Conservation (phyloP, 371 early-diverging fungal species). For the Apophysomyces trapeziformis region DNA sequence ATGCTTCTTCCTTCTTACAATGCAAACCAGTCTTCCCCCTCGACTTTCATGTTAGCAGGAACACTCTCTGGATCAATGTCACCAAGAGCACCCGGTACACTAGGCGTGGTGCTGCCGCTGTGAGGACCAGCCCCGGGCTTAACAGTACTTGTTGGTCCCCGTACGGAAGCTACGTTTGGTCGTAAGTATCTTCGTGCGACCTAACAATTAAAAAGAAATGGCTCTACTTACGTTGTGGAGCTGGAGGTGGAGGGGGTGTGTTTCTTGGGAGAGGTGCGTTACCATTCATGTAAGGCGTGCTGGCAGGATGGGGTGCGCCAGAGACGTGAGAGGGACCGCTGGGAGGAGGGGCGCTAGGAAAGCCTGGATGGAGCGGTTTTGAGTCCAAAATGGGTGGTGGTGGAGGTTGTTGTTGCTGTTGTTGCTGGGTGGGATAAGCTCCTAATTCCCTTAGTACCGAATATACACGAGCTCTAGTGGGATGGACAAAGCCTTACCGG, state of each 20-base stretch:
- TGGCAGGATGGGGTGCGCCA: conserved; percentile 36
- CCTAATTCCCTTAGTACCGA: neutral
- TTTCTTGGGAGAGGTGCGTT: conserved; percentile 44
- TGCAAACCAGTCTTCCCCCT: conserved; percentile 90
- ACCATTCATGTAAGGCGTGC: conserved; percentile 47
- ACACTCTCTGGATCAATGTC: conserved; percentile 86
- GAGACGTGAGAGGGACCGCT: conserved; percentile 9
- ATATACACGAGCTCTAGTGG: too few relatives aligned
- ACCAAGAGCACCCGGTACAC: conserved; percentile 40
- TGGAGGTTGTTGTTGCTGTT: conserved; percentile 16
- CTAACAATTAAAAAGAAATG: neutral
- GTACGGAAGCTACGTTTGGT: conserved; percentile 16
- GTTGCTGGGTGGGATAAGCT: neutral
- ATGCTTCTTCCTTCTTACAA: conserved; percentile 42
- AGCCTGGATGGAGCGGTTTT: conserved; percentile 32
- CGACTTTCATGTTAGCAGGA: conserved; percentile 79
- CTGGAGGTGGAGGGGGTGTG: conserved; percentile 36
- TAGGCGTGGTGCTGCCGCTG: conserved; percentile 19
- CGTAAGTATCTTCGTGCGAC: neutral
- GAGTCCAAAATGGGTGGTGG: conserved; percentile 32
- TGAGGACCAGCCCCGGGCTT: conserved; percentile 29
- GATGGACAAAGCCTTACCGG: conserved; percentile 13
- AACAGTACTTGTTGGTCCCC: conserved; percentile 18
- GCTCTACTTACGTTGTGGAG: conserved; percentile 14
- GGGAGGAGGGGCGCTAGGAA: conserved; percentile 10